Evolutionary conservation across 495 filamentous ascomycete species (phyloP).

Genomic region (Hypoxylon cercidicola): DNA sequence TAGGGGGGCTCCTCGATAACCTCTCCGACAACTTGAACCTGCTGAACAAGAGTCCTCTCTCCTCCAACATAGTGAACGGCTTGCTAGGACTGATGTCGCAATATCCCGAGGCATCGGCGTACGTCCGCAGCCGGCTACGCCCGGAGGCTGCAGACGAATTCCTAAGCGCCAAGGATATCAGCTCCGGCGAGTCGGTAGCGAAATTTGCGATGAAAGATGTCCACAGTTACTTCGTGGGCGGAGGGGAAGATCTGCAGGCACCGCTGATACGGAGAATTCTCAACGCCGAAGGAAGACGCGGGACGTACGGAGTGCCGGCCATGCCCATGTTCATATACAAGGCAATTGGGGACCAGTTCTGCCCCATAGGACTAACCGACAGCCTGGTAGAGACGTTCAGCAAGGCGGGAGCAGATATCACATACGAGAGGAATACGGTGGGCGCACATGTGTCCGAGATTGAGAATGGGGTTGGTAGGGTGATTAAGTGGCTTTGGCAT

Average conservation of each 20-base stretch:
- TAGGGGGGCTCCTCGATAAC: slow-evolving; percentile 59
- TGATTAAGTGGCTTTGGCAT: slow-evolving; percentile 33
- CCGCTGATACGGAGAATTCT: slow-evolving; percentile 40
- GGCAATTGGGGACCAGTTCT: slow-evolving; percentile 59
- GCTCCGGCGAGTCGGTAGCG: slow-evolving; percentile 33
- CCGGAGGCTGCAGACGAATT: slow-evolving; percentile 41
- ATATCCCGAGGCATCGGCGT: slow-evolving; percentile 36
- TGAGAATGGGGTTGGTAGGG: slow-evolving; percentile 30
- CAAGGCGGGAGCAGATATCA: slow-evolving; percentile 46
- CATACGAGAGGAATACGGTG: slow-evolving; percentile 54
- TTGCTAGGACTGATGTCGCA: slow-evolving; percentile 43
- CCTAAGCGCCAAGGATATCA: slow-evolving; percentile 44
- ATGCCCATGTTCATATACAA: slow-evolving; percentile 64
- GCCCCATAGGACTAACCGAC: slow-evolving; percentile 55
- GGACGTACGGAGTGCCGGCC: slow-evolving; percentile 54
- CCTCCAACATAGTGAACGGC: slow-evolving; percentile 39
- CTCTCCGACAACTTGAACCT: slow-evolving; percentile 38
- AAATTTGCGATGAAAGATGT: slow-evolving; percentile 46
- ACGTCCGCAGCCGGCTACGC: slow-evolving; percentile 34
- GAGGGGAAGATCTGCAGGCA: slow-evolving; percentile 41
- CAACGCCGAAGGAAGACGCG: slow-evolving; percentile 51
- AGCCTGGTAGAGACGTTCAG: slow-evolving; percentile 54
- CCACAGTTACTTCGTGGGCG: slow-evolving; percentile 54
- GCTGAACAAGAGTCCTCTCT: slow-evolving; percentile 35
- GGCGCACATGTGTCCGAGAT: slow-evolving; percentile 49